Evolutionary conservation across 2,329 filamentous ascomycete species (phyloP).

Genomic region (Phyllosticta citribraziliensis): DNA sequence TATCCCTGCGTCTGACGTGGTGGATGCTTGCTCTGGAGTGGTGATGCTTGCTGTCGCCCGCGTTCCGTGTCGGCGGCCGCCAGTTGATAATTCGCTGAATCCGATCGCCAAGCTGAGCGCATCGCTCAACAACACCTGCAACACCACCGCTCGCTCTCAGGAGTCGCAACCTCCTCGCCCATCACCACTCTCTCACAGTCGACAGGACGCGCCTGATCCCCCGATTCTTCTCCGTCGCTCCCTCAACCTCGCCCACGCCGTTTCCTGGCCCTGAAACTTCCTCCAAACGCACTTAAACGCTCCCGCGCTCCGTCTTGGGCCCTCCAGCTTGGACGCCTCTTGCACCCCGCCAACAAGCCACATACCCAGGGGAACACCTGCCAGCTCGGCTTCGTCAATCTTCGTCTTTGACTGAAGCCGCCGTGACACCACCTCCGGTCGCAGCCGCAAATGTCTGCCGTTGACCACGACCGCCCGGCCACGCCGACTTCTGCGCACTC

Average conservation of each 20-base stretch:
- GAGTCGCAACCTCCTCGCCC: not conserved
- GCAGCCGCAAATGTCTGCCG: conserved; percentile 2
- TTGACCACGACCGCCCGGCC: conserved; percentile 6
- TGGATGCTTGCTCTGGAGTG: not conserved
- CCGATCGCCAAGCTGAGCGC: not conserved
- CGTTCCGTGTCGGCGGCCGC: not conserved
- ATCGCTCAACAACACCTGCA: not conserved
- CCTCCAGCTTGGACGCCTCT: not conserved
- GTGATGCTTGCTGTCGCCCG: not conserved
- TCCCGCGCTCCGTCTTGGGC: not conserved
- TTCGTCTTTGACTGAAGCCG: not conserved
- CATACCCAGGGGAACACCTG: not conserved
- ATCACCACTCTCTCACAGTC: not conserved
- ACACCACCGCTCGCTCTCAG: not conserved
- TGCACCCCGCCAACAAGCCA: not conserved
- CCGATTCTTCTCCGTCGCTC: not conserved
- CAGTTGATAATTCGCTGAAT: not conserved
- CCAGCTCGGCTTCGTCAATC: not conserved
- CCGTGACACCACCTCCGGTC: not conserved
- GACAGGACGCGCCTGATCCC: not conserved
- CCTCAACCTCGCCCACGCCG: not conserved
- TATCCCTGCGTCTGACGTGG: not conserved
- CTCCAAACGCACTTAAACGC: not conserved
- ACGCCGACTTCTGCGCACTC: conserved; percentile 15
- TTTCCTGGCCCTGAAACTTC: not conserved